Conservation (phyloP, 1,139 yeast genomes). For the Debaryomyces nepalensis region DNA sequence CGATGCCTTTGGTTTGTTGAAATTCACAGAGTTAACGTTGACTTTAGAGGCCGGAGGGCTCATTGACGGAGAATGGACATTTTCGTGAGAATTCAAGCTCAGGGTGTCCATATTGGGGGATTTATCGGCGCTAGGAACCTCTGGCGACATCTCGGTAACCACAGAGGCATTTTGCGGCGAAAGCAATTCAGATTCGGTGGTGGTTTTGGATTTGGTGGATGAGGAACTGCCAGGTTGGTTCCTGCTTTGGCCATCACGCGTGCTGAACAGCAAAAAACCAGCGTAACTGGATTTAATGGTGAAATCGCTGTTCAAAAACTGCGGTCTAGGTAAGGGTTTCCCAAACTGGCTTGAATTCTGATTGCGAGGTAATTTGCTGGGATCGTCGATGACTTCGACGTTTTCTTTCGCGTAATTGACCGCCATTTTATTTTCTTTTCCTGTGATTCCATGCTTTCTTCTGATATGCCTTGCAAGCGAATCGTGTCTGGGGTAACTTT, state of each 20-base stretch:
- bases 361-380: conserved; percentile 12
- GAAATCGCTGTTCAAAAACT: conserved; percentile 35
- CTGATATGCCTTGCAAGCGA: conserved; percentile 52
- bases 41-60: not conserved
- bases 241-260: conserved; percentile 16
- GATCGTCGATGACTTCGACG: conserved; percentile 45
- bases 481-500: conserved; percentile 53
- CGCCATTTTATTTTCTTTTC: conserved; percentile 51
- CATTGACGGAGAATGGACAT: not conserved
- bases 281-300: conserved; percentile 37
- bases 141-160: conserved; percentile 4
- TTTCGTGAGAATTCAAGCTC: not conserved
- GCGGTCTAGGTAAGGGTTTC: conserved; percentile 39
- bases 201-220: conserved; percentile 61
- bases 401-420: conserved; percentile 54
- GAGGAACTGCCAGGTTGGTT: conserved; percentile 89
- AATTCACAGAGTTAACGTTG: conserved; percentile 13
- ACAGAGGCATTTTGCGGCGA: not conserved
- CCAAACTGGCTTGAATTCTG: conserved; percentile 16
- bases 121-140: conserved; percentile 2
- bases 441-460: conserved; percentile 52
- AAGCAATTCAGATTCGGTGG: not conserved
- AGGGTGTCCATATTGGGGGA: conserved; percentile 3
- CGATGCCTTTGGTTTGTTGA: conserved; percentile 17
- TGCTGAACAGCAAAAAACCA: conserved; percentile 38